A percentile compares a stretch with the other conserved stretches of the same genome.
These are phyloP conservation scores for Mycena belliarum DNA, from an alignment of 768 basidiomycete species.

Conservation along the genomic window DNA sequence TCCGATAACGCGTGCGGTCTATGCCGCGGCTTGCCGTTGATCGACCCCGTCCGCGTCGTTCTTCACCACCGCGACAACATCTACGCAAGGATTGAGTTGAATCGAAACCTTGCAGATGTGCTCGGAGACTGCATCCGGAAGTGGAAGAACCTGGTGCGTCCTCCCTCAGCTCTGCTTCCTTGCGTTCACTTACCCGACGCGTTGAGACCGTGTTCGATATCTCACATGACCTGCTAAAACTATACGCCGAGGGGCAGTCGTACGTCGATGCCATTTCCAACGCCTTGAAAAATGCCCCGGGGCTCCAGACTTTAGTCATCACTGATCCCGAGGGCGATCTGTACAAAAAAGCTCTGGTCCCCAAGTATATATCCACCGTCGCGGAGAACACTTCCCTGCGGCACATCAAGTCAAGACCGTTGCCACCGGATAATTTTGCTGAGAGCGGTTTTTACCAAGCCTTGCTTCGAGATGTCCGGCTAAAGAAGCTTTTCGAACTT, in stretches of 20 bases:
- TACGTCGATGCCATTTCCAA: background rate
- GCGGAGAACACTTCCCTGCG: background rate
- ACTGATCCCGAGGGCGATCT: background rate
- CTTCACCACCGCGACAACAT: background rate
- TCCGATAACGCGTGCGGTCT: conserved; percentile 1
- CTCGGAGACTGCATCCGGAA: background rate
- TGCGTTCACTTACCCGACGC: background rate
- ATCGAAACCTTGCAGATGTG: background rate
- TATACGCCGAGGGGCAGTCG: background rate
- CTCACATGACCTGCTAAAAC: too few species aligned
- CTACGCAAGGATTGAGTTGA: background rate
- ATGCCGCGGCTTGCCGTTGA: background rate
- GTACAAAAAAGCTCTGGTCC: background rate
- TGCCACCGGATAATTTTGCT: background rate
- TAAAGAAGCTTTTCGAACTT: background rate
- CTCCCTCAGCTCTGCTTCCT: background rate
- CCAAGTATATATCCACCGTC: background rate
- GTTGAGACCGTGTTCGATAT: background rate
- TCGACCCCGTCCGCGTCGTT: conserved; percentile 1
- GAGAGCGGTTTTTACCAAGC: background rate
- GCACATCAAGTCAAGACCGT: background rate
- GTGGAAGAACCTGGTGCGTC: background rate
- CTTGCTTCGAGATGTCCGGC: background rate
- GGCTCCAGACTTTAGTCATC: background rate
- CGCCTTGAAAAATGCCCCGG: background rate